phyloP scores from a whole-genome alignment of 2,329 filamentous ascomycete genomes.

The Alternaria ethzedia region DNA sequence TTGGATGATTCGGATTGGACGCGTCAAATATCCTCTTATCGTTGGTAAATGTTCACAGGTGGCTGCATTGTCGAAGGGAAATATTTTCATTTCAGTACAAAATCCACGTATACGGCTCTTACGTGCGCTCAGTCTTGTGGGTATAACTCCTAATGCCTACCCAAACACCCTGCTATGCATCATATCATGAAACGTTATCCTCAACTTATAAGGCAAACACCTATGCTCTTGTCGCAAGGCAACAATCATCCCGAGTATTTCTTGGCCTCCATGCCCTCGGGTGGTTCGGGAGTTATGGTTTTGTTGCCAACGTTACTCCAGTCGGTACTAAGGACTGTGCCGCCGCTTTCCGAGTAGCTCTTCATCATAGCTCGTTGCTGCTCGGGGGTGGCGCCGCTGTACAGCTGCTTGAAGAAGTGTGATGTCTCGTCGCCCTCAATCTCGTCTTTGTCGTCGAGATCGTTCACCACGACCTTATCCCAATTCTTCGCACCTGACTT shows the following conservation, averaged over 20 bases:
- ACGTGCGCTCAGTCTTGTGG: not conserved
- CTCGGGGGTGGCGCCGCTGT: conserved; percentile 76
- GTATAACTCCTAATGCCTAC: not conserved
- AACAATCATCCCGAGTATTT: conserved; percentile 55
- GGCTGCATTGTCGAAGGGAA: not conserved
- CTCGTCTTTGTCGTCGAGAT: conserved; percentile 60
- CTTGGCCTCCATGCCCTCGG: conserved; percentile 79
- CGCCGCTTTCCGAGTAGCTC: conserved; percentile 92
- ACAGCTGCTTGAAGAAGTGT: conserved; percentile 88
- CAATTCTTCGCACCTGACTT: conserved; percentile 85
- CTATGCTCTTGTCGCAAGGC: not conserved
- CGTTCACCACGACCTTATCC: conserved; percentile 74
- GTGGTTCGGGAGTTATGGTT: conserved; percentile 74
- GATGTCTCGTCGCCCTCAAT: conserved; percentile 70
- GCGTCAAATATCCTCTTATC: not conserved
- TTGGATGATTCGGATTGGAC: not conserved
- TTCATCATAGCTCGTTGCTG: conserved; percentile 96
- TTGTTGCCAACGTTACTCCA: conserved; percentile 81
- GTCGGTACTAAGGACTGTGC: conserved; percentile 88
- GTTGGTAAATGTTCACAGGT: not conserved
- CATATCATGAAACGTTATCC: not conserved
- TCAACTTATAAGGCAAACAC: not conserved
- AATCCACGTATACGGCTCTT: not conserved
- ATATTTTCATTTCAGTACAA: not conserved
- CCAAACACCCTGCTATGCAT: conserved; percentile 13